A percentile compares a stretch with the other conserved stretches of the same genome.
Conservation (phyloP, 2,329 filamentous ascomycete genomes). For the Westerdykella aurantiaca region DNA sequence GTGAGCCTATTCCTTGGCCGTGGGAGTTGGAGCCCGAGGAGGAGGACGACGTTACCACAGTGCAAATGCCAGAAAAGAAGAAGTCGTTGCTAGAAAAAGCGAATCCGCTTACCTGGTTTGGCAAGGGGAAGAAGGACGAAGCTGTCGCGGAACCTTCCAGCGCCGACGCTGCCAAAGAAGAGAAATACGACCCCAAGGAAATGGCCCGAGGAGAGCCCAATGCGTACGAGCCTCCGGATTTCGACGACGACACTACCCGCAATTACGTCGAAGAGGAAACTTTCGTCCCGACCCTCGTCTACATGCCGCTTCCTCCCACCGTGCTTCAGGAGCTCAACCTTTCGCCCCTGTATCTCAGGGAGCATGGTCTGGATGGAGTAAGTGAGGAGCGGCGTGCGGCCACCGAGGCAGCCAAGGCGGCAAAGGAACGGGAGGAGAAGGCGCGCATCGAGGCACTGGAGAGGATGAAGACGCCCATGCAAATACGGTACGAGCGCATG, state of each 20-base stretch:
- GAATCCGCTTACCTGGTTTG: neutral
- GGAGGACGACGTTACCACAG: neutral
- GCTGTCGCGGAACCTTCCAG: conserved; percentile 2
- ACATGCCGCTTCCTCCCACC: conserved; percentile 69
- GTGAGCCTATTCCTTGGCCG: conserved; percentile 26
- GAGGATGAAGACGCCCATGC: conserved; percentile 31
- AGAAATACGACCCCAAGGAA: conserved; percentile 5
- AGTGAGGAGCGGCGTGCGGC: conserved; percentile 55
- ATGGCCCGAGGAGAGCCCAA: conserved; percentile 11
- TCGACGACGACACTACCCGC: conserved; percentile 65
- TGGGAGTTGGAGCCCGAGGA: conserved; percentile 16
- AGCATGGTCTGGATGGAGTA: conserved; percentile 70
- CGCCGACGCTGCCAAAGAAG: conserved; percentile 4
- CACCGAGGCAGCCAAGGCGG: conserved; percentile 15
- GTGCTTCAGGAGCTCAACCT: conserved; percentile 82
- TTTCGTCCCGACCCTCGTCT: conserved; percentile 73
- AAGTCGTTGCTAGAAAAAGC: neutral
- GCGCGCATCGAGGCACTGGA: conserved; percentile 9
- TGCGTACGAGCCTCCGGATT: conserved; percentile 40
- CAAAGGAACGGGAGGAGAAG: conserved; percentile 34
- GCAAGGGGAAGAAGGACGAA: neutral
- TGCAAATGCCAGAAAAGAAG: neutral
- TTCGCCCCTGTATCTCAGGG: conserved; percentile 63
- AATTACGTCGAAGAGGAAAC: conserved; percentile 61
- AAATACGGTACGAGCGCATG: conserved; percentile 29